Percentiles rank a stretch among this genome's conserved stretches.
phyloP scores from a whole-genome alignment of 768 basidiomycete species.

The Lentinula sp. region DNA sequence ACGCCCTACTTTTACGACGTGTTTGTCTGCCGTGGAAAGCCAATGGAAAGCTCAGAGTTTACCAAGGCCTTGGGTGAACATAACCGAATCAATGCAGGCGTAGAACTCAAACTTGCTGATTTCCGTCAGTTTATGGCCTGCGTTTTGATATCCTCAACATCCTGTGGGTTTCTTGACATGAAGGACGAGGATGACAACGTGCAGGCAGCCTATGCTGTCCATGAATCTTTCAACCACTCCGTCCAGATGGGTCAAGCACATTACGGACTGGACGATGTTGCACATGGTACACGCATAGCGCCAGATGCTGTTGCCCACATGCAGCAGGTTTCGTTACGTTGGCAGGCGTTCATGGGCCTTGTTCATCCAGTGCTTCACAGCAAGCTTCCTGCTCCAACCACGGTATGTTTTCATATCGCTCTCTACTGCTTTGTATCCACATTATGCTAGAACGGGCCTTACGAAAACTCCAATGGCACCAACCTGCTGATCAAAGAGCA shows the following conservation, averaged over 20 bases:
- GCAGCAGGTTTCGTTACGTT: background rate
- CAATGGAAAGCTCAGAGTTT: background rate
- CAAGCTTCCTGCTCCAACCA: background rate
- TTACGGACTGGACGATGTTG: background rate
- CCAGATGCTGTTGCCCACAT: background rate
- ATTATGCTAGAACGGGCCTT: no score
- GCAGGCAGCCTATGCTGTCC: background rate
- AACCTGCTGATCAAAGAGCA: no score
- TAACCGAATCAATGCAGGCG: background rate
- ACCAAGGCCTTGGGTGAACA: background rate
- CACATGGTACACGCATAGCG: background rate
- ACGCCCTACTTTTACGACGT: background rate
- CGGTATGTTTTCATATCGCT: no score
- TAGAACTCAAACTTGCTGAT: background rate
- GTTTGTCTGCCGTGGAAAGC: background rate
- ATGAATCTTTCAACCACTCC: background rate
- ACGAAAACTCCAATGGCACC: no score
- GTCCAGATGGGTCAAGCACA: background rate
- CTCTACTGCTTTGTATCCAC: no score
- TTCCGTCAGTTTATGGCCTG: background rate
- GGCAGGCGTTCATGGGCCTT: background rate
- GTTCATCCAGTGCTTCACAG: background rate
- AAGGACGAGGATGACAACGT: background rate
- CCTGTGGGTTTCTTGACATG: background rate
- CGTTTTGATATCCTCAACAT: background rate